These are phyloP conservation scores for Trebouxiophyceae sp. DNA, from an alignment of 163 green algal genomes.

Conservation along the genomic window DNA sequence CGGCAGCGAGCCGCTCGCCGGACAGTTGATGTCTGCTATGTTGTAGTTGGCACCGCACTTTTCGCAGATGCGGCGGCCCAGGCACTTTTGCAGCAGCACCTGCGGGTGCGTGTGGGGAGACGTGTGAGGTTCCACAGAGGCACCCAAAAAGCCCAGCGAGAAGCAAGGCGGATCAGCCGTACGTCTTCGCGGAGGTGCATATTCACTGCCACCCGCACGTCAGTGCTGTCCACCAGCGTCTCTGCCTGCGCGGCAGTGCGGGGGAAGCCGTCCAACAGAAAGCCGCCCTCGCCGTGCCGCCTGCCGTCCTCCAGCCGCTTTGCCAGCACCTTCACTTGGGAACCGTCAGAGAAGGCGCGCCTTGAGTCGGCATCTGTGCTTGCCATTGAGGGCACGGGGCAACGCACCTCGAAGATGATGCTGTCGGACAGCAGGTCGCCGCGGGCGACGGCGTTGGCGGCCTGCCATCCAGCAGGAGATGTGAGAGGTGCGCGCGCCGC, in stretches of 20 bases:
- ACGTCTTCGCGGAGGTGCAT: constrained; percentile 76
- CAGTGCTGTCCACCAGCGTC: constrained; percentile 45
- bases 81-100: constrained; percentile 90
- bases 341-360: too few species aligned
- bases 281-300: constrained; percentile 49
- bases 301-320: constrained; percentile 39
- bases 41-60: constrained; percentile 96
- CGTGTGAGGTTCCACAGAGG: too few species aligned
- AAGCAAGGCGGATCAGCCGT: background rate
- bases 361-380: too few species aligned
- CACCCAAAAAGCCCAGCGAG: too few species aligned
- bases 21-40: constrained; percentile 89
- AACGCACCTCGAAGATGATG: constrained; percentile 21
- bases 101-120: too few species aligned
- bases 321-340: constrained; percentile 41
- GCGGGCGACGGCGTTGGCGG: constrained; percentile 54
- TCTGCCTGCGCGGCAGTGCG: constrained; percentile 72
- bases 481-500: too few species aligned
- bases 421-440: constrained; percentile 82
- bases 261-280: constrained; percentile 93
- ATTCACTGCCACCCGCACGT: constrained; percentile 82
- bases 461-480: too few species aligned
- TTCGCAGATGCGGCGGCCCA: constrained; percentile 78
- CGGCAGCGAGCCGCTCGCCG: constrained; percentile 36
- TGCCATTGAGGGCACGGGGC: too few species aligned